These are phyloP conservation scores for Knufia petricola DNA, from an alignment of 2,329 filamentous ascomycete genomes.

Conservation along the genomic window DNA sequence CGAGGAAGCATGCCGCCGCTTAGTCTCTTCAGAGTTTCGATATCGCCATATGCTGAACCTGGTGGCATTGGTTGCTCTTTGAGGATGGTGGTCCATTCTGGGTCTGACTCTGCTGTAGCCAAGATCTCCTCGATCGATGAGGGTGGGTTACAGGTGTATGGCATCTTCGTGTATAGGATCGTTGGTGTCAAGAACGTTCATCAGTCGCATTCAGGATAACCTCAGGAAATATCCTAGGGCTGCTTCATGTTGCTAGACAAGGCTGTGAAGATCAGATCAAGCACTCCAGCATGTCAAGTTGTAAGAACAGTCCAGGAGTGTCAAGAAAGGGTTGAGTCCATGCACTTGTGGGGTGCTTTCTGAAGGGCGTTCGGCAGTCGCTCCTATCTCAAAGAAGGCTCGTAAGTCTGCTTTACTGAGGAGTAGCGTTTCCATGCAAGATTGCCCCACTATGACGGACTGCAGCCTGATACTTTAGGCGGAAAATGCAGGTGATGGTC, in stretches of 20 bases:
- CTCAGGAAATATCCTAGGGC: too few relatives aligned
- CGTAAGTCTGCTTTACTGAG: too few relatives aligned
- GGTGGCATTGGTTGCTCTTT: slow-evolving; percentile 7
- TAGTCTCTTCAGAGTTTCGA: slow-evolving; percentile 11
- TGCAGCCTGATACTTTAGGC: not conserved
- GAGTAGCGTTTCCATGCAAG: too few relatives aligned
- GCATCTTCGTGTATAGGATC: slow-evolving; percentile 6
- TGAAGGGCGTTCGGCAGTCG: too few relatives aligned
- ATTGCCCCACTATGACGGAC: not conserved
- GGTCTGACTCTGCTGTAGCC: slow-evolving; percentile 13
- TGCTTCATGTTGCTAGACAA: too few relatives aligned
- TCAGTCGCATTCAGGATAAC: too few relatives aligned
- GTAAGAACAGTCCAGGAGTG: too few relatives aligned
- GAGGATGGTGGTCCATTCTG: slow-evolving; percentile 12
- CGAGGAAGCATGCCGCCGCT: not conserved
- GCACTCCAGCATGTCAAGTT: too few relatives aligned
- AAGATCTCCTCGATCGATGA: slow-evolving; percentile 13
- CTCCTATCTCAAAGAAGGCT: too few relatives aligned
- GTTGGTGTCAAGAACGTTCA: not conserved
- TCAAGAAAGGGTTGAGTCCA: too few relatives aligned
- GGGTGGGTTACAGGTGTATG: slow-evolving; percentile 9
- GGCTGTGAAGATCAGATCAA: too few relatives aligned
- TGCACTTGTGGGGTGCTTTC: too few relatives aligned
- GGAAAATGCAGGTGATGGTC: not conserved
- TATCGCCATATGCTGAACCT: slow-evolving; percentile 9